Percentiles rank a stretch among this genome's conserved stretches.
Evolutionary conservation across 2,329 filamentous ascomycete species (phyloP).

Genomic region (Pyrenophora seminiperda): DNA sequence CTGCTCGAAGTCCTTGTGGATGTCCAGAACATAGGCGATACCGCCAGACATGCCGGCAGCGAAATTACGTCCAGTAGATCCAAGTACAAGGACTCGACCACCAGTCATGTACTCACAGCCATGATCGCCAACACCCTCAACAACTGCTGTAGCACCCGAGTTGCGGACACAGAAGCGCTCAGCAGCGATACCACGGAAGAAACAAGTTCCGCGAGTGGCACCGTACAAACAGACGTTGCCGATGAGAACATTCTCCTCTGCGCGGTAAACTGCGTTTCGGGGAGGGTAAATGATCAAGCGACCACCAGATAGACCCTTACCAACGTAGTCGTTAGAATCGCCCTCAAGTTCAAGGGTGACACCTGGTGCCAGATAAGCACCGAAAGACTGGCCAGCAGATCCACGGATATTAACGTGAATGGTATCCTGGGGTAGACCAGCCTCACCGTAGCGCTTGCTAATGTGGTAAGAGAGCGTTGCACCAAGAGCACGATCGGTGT

Average conservation of each 20-base stretch:
- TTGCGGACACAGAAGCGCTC: constrained; percentile 97
- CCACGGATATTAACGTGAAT: constrained; percentile 97
- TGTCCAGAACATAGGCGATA: constrained; percentile 92
- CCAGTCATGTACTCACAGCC: constrained; percentile 99
- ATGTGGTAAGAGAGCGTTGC: constrained; percentile 96
- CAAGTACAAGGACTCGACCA: constrained; percentile 84
- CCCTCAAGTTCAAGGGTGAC: constrained; percentile 94
- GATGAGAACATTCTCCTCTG: constrained; percentile 92
- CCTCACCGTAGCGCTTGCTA: constrained; percentile 88
- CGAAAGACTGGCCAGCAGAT: constrained; percentile 94
- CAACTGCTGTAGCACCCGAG: constrained; percentile 93
- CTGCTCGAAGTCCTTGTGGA: constrained; percentile 83
- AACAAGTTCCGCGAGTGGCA: constrained; percentile 86
- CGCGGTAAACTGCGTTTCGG: constrained; percentile 87
- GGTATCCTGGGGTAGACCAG: constrained; percentile 86
- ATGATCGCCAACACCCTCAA: constrained; percentile 95
- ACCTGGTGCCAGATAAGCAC: constrained; percentile 90
- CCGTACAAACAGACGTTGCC: constrained; percentile 96
- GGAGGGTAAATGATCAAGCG: constrained; percentile 93
- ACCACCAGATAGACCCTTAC: constrained; percentile 92
- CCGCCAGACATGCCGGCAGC: constrained; percentile 98
- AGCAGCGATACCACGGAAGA: constrained; percentile 95
- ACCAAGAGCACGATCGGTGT: constrained; percentile 92
- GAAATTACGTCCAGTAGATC: constrained; percentile 92
- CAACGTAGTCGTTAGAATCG: constrained; percentile 95